These are phyloP conservation scores for Blastobotrys buckinghamii DNA, from an alignment of 1,139 yeast species.

Conservation along the genomic window DNA sequence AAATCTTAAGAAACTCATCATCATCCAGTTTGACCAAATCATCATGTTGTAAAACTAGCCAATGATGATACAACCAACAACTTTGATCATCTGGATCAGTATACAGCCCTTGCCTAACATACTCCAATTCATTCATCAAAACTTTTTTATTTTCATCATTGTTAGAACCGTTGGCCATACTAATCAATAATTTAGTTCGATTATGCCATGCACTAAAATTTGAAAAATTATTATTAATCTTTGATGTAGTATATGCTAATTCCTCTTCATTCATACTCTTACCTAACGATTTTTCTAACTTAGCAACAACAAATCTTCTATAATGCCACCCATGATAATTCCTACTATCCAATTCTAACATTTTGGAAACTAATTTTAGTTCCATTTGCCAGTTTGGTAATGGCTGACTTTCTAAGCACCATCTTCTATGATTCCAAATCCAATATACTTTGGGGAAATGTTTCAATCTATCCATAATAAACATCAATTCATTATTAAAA, in stretches of 20 bases:
- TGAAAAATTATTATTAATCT: conserved; percentile 77
- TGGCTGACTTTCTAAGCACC: conserved; percentile 64
- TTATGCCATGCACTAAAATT: conserved; percentile 97
- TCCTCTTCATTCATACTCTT: conserved; percentile 39
- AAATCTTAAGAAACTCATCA: conserved; percentile 20
- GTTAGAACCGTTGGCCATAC: conserved; percentile 39
- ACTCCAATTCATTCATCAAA: conserved; percentile 53
- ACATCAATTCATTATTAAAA: conserved; percentile 55
- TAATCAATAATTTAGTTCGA: conserved; percentile 49
- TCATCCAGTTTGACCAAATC: conserved; percentile 34
- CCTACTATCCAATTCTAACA: conserved; percentile 68
- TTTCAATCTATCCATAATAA: conserved; percentile 54
- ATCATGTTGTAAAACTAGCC: conserved; percentile 62
- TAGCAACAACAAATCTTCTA: conserved; percentile 61
- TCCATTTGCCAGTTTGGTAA: conserved; percentile 62
- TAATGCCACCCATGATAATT: conserved; percentile 97
- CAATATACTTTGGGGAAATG: conserved; percentile 85
- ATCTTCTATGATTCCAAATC: conserved; percentile 91
- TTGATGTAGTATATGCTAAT: conserved; percentile 68
- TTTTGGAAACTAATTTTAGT: conserved; percentile 57
- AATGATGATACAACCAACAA: conserved; percentile 81
- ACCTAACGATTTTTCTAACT: conserved; percentile 38
- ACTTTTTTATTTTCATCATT: conserved; percentile 33
- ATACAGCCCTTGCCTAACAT: conserved; percentile 77
- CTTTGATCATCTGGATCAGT: conserved; percentile 95